Percentiles rank a stretch among this genome's conserved stretches.
phyloP scores from a whole-genome alignment of 805 yeast species.

The Myxozyma monticola region DNA sequence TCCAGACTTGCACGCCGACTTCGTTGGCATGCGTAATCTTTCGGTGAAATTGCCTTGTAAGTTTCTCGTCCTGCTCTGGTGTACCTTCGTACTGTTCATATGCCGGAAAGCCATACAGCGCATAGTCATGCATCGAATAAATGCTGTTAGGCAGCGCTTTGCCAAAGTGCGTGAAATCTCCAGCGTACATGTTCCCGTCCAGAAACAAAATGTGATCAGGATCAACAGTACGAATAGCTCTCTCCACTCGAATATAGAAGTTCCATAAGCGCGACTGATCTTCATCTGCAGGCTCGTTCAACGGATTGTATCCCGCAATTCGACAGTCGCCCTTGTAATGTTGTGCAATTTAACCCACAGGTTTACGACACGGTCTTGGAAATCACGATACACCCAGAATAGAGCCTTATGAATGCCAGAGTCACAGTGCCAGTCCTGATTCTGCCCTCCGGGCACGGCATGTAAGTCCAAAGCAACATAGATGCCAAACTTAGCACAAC shows the following conservation, averaged over 20 bases:
- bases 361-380: slow-evolving; percentile 50
- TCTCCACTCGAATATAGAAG: slow-evolving; percentile 45
- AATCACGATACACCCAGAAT: slow-evolving; percentile 52
- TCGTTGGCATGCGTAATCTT: slow-evolving; percentile 47
- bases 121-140: slow-evolving; percentile 53
- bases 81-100: slow-evolving; percentile 40
- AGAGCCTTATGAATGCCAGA: slow-evolving; percentile 49
- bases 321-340: slow-evolving; percentile 49
- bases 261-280: slow-evolving; percentile 46
- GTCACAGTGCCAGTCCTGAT: slow-evolving; percentile 57
- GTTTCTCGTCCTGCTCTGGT: slow-evolving; percentile 41
- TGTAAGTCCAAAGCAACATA: slow-evolving; percentile 53
- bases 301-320: slow-evolving; percentile 56
- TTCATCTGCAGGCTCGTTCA: slow-evolving; percentile 54
- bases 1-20: slow-evolving; percentile 52
- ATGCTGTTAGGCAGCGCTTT: slow-evolving; percentile 46
- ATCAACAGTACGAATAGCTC: slow-evolving; percentile 47
- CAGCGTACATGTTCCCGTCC: slow-evolving; percentile 54
- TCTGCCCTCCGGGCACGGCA: slow-evolving; percentile 56
- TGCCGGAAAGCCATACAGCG: slow-evolving; percentile 50
- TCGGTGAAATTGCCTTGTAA: slow-evolving; percentile 44
- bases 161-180: slow-evolving; percentile 53
- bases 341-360: slow-evolving; percentile 49
- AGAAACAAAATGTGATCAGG: slow-evolving; percentile 51
- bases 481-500: slow-evolving; percentile 49